Evolutionary conservation across 495 filamentous ascomycete genomes (phyloP).

Genomic region (Aspergillus biplanus): DNA sequence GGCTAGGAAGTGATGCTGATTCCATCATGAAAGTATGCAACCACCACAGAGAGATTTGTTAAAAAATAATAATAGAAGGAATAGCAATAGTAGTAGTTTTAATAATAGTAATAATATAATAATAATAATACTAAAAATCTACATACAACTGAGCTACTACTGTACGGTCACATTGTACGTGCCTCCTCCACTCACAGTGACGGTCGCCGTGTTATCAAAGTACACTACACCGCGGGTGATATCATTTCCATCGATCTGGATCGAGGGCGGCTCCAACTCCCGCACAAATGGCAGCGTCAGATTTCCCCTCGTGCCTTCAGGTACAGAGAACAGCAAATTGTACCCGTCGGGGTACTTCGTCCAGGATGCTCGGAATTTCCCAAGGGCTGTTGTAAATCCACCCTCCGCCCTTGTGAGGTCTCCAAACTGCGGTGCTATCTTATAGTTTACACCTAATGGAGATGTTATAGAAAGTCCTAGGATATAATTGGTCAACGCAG

Average conservation of each 20-base stretch:
- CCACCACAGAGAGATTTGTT: no score
- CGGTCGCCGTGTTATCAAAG: conserved; percentile 26
- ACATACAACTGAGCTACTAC: neutral
- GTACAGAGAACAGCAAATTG: conserved; percentile 43
- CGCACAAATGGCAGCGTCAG: conserved; percentile 39
- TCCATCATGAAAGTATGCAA: no score
- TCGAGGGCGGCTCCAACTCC: conserved; percentile 30
- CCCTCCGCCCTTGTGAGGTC: conserved; percentile 55
- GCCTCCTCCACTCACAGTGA: conserved; percentile 33
- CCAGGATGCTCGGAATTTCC: conserved; percentile 52
- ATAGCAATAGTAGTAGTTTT: no score
- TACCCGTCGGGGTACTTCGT: conserved; percentile 35
- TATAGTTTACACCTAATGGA: conserved; percentile 54
- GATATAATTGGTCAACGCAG: conserved; percentile 54
- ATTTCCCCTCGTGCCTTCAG: conserved; percentile 49
- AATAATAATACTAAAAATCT: no score
- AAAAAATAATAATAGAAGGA: no score
- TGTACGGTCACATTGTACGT: conserved; percentile 34
- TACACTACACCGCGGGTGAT: conserved; percentile 28
- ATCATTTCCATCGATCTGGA: conserved; percentile 34
- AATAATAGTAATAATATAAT: no score
- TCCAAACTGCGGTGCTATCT: conserved; percentile 54
- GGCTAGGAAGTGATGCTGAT: no score
- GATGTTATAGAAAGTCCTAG: conserved; percentile 56
- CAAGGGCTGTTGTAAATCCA: conserved; percentile 58